phyloP scores from a whole-genome alignment of 1,284 basidiomycete genomes.

The Chiua sp. region DNA sequence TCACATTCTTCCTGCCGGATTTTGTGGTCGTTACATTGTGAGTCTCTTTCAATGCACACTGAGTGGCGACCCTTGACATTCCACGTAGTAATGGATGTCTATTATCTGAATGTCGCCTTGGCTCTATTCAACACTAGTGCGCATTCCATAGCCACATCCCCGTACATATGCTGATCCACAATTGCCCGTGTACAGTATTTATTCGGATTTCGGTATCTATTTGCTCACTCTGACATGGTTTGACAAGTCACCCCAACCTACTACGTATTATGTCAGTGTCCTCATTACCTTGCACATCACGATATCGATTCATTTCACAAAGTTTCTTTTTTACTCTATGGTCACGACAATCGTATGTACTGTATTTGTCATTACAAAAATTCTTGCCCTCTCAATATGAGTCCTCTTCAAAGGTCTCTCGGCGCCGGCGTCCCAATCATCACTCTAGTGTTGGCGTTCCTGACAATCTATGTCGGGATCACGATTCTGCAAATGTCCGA shows the following conservation, averaged over 20 bases:
- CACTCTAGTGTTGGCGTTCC: slow-evolving; percentile 91
- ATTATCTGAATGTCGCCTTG: slow-evolving; percentile 28
- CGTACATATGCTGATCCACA: slow-evolving; percentile 13
- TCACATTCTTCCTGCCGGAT: slow-evolving; percentile 33
- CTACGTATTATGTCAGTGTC: no score
- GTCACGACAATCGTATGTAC: slow-evolving; percentile 77
- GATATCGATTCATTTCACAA: no score
- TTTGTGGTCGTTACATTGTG: no score
- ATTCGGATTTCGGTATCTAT: no score
- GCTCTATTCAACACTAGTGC: no score
- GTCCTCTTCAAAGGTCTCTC: slow-evolving; percentile 93
- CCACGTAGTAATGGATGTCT: slow-evolving; percentile 35
- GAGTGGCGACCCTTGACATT: no score
- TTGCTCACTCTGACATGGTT: no score
- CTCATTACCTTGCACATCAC: no score
- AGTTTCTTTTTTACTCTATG: slow-evolving; percentile 76
- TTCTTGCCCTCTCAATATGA: slow-evolving; percentile 34
- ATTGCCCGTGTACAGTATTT: background rate
- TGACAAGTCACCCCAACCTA: no score
- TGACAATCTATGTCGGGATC: slow-evolving; percentile 90
- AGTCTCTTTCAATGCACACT: no score
- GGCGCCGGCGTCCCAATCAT: slow-evolving; percentile 80
- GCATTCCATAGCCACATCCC: background rate
- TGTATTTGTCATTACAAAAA: slow-evolving; percentile 12
- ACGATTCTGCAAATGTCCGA: slow-evolving; percentile 97